Evolutionary conservation across 441 rosid genomes (phyloP).

Genomic region (Iberis amara): DNA sequence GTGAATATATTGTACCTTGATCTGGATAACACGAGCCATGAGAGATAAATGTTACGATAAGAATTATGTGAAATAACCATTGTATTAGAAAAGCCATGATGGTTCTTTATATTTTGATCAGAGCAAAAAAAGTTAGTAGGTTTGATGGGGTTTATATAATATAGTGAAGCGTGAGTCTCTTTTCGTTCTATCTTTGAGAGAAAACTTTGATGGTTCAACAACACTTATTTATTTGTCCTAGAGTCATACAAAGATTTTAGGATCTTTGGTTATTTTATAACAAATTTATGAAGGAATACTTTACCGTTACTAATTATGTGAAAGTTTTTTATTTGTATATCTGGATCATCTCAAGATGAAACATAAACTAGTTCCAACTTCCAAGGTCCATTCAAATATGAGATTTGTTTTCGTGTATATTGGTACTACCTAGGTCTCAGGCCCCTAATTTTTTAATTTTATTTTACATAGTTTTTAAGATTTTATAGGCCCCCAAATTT

Average conservation of each 20-base stretch:
- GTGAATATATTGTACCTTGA: conserved; percentile 30
- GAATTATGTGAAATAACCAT: conserved; percentile 20
- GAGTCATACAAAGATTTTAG: conserved; percentile 34
- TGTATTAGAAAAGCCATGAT: conserved; percentile 27
- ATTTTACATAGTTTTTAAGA: too few relatives aligned
- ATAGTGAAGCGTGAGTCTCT: conserved; percentile 30
- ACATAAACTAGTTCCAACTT: too few relatives aligned
- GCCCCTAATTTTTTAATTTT: too few relatives aligned
- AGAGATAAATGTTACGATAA: conserved; percentile 26
- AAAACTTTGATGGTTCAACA: conserved; percentile 35
- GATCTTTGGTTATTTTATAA: too few relatives aligned
- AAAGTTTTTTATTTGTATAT: not conserved
- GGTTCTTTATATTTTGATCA: conserved; percentile 6
- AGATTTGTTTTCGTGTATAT: too few relatives aligned
- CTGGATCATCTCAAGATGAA: too few relatives aligned
- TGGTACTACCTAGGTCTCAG: too few relatives aligned
- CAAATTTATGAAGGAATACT: too few relatives aligned
- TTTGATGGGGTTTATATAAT: conserved; percentile 30
- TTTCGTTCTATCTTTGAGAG: conserved; percentile 31
- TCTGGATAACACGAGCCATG: conserved; percentile 33
- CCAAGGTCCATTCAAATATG: too few relatives aligned
- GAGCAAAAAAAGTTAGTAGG: conserved; percentile 26
- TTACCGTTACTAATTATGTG: conserved; percentile 2
- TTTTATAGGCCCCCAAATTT: too few relatives aligned
- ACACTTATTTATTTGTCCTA: conserved; percentile 29